These are phyloP conservation scores for Sordariomycetes sp. DNA, from an alignment of 2,329 filamentous ascomycete species.

Conservation along the genomic window DNA sequence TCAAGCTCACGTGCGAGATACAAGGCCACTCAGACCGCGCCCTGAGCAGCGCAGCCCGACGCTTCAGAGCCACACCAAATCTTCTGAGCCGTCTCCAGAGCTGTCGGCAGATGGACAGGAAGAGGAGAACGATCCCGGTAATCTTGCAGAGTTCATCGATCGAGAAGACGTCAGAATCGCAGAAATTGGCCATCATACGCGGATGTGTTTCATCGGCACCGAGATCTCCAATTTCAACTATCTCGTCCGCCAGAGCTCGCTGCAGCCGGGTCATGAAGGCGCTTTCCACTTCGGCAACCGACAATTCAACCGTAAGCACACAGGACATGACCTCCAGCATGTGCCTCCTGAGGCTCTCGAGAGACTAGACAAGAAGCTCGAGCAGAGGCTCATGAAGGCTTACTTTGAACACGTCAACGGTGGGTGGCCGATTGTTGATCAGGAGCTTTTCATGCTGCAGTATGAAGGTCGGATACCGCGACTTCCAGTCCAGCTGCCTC, in stretches of 20 bases:
- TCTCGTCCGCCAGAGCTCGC: conserved; percentile 37
- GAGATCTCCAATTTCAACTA: conserved; percentile 48
- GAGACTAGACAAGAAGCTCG: conserved; percentile 35
- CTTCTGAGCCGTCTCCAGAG: not conserved
- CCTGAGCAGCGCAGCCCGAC: conserved; percentile 4
- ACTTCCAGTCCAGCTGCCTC: conserved; percentile 33
- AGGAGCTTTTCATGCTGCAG: conserved; percentile 39
- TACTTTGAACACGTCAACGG: conserved; percentile 42
- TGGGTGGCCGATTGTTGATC: conserved; percentile 41
- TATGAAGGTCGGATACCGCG: conserved; percentile 34
- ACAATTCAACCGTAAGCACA: conserved; percentile 24
- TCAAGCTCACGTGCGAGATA: not conserved
- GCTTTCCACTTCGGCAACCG: conserved; percentile 24
- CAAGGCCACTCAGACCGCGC: not conserved
- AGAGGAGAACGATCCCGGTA: conserved; percentile 32
- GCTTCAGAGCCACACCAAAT: conserved; percentile 1
- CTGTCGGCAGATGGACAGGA: conserved; percentile 5
- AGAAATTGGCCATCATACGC: conserved; percentile 35
- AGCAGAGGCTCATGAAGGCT: conserved; percentile 37
- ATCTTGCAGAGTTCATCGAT: conserved; percentile 40
- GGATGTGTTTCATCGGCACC: conserved; percentile 44
- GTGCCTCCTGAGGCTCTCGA: conserved; percentile 35
- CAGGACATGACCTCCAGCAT: conserved; percentile 26
- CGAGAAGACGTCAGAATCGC: conserved; percentile 31
- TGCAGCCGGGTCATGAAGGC: conserved; percentile 12